phyloP scores from a whole-genome alignment of 2,329 filamentous ascomycete species.

The Ploettnerulaceae sp. region DNA sequence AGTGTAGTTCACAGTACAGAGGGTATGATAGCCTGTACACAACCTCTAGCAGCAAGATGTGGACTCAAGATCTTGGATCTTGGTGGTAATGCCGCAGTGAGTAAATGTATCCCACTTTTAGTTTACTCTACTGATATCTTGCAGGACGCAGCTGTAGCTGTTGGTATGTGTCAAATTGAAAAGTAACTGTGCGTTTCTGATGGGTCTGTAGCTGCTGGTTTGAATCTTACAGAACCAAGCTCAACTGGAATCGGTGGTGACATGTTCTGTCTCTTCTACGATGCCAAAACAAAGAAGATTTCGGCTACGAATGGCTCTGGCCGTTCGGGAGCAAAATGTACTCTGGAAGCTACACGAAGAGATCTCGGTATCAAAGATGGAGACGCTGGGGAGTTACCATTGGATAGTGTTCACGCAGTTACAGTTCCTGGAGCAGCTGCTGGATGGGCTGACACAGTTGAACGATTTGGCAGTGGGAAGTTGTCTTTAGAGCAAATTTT shows the following conservation, averaged over 20 bases:
- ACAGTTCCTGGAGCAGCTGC: conserved; percentile 88
- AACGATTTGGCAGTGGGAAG: conserved; percentile 85
- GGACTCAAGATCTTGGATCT: conserved; percentile 79
- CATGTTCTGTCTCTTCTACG: conserved; percentile 93
- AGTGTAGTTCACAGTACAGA: conserved; percentile 92
- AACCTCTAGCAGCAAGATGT: conserved; percentile 83
- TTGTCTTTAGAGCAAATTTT: conserved; percentile 73
- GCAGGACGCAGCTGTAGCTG: conserved; percentile 92
- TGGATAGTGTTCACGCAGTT: conserved; percentile 71
- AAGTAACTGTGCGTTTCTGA: background rate
- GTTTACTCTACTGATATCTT: conserved; percentile 9
- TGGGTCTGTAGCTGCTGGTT: conserved; percentile 61
- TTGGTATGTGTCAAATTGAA: conserved; percentile 50
- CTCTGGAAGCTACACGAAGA: conserved; percentile 63
- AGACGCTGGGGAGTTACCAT: conserved; percentile 58
- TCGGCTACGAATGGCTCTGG: conserved; percentile 90
- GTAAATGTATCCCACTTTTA: conserved; percentile 33
- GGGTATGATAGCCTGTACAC: conserved; percentile 85
- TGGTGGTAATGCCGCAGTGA: conserved; percentile 88
- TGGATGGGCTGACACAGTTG: conserved; percentile 86
- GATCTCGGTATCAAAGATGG: conserved; percentile 62
- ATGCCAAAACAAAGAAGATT: conserved; percentile 75
- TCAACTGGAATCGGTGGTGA: conserved; percentile 96
- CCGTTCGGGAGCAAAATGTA: conserved; percentile 65
- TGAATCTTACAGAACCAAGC: conserved; percentile 90